Conservation (phyloP, 176 grass and related monocot species). For the Ampelocalamus luodianensis region DNA sequence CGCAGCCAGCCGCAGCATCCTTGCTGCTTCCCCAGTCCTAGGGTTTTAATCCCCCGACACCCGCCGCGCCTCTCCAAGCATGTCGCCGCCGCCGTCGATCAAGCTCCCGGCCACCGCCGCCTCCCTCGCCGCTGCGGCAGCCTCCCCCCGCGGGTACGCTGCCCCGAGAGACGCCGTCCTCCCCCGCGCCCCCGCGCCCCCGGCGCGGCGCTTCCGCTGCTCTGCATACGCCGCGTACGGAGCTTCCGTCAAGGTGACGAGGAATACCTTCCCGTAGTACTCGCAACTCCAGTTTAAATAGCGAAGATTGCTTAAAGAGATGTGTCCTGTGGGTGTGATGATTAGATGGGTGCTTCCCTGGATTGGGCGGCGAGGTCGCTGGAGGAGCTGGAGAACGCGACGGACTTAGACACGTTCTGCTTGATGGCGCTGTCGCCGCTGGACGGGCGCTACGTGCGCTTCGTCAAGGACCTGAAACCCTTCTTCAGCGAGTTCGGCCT, state of each 20-base stretch:
- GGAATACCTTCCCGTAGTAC: not conserved
- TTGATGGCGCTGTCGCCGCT: constrained; percentile 83
- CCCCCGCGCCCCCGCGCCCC: not conserved
- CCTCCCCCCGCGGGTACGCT: not conserved
- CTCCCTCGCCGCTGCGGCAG: not conserved
- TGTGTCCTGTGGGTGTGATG: not conserved
- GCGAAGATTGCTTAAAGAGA: constrained; percentile 16
- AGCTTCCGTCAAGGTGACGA: constrained; percentile 33
- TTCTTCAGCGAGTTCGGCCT: constrained; percentile 97
- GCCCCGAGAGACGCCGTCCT: not conserved
- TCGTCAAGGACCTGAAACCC: constrained; percentile 58
- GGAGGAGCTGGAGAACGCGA: constrained; percentile 39
- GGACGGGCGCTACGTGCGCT: constrained; percentile 73
- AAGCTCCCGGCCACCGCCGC: constrained; percentile 30
- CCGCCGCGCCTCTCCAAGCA: constrained; percentile 9
- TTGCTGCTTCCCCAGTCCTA: constrained; percentile 28
- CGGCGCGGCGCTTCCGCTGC: constrained; percentile 32
- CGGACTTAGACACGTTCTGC: constrained; percentile 50
- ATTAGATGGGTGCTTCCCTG: constrained; percentile 42
- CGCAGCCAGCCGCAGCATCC: not conserved
- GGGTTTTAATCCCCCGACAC: constrained; percentile 29
- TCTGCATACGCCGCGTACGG: constrained; percentile 5
- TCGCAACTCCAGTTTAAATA: not conserved
- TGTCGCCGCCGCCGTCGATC: constrained; percentile 44
- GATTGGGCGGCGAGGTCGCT: constrained; percentile 43